These are phyloP conservation scores for Fusarium mundagurra DNA, from an alignment of 2,329 filamentous ascomycete genomes.

Conservation along the genomic window DNA sequence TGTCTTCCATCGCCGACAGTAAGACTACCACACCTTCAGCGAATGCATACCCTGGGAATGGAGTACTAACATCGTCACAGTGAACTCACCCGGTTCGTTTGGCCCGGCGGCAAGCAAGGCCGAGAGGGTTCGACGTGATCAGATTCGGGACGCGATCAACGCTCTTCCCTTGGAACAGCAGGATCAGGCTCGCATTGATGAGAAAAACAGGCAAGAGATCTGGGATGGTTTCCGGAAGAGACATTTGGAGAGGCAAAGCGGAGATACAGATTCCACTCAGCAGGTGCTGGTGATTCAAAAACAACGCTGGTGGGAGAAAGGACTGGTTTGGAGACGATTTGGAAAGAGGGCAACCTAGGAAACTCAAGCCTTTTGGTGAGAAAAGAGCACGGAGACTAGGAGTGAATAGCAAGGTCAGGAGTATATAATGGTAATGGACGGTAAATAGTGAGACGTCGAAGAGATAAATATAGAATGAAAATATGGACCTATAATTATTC, in stretches of 20 bases:
- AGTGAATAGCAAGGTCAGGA: too few species aligned
- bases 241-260: background rate
- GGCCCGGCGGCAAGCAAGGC: background rate
- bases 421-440: too few species aligned
- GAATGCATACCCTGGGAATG: rapidly evolving
- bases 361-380: background rate
- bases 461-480: background rate
- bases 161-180: background rate
- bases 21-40: background rate
- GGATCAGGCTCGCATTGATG: background rate
- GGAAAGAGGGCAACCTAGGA: background rate
- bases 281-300: rapidly evolving
- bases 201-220: background rate
- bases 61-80: background rate
- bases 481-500: background rate
- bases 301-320: background rate
- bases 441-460: too few species aligned
- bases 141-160: background rate
- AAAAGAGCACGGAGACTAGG: background rate
- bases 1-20: background rate
- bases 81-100: background rate
- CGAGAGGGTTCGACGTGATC: background rate
- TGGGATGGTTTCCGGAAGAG: background rate
- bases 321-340: background rate
- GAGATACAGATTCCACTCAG: background rate